Percentiles rank a stretch among this genome's conserved stretches.
phyloP scores from a whole-genome alignment of 78 protist species.

The Dictyostelium firmibasis region DNA sequence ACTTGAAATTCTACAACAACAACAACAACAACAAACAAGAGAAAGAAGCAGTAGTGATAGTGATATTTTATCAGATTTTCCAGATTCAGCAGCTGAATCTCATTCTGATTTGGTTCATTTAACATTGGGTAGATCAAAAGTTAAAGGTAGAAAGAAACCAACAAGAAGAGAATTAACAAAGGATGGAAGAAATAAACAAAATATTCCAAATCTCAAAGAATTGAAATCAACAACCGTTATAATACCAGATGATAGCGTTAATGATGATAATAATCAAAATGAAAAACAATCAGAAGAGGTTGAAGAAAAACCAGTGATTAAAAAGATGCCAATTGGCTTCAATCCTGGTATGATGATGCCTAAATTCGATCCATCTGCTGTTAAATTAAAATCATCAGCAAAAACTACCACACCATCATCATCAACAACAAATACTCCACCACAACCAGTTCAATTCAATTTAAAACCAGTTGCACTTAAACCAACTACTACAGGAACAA shows the following conservation, averaged over 20 bases:
- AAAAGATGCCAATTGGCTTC: background rate
- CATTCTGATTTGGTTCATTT: conserved; percentile 45
- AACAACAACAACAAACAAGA: background rate
- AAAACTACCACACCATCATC: background rate
- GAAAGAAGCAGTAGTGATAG: background rate
- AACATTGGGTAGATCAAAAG: conserved; percentile 59
- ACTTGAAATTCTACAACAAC: background rate
- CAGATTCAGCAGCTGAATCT: background rate
- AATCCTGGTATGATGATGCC: conserved; percentile 70
- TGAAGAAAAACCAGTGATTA: background rate
- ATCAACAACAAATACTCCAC: conserved; percentile 2
- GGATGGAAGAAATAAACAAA: conserved; percentile 49
- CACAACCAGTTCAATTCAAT: conserved; percentile 2
- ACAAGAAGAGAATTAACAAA: conserved; percentile 41
- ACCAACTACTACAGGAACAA: background rate
- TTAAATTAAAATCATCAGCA: conserved; percentile 29
- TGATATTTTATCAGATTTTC: background rate
- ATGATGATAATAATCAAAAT: background rate
- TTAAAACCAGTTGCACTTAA: conserved; percentile 22
- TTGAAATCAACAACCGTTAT: background rate
- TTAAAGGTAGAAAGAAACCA: conserved; percentile 49
- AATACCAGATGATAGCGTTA: background rate
- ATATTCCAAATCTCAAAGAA: conserved; percentile 36
- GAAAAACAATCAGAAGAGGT: background rate
- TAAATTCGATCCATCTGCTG: conserved; percentile 59